Evolutionary conservation across 441 rosid genomes (phyloP).

Genomic region (Populus hybrid): DNA sequence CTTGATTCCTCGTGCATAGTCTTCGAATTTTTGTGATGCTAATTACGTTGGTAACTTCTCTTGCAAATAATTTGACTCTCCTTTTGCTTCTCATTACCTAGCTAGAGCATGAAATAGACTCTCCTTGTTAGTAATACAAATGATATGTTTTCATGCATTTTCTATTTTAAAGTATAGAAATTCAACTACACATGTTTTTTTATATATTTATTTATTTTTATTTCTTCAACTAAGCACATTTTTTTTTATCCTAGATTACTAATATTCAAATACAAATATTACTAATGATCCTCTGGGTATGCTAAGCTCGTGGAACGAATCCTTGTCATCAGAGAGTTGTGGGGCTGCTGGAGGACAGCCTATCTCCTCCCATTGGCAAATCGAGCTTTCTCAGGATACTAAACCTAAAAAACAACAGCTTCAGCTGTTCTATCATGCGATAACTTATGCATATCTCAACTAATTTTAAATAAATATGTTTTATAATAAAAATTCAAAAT

Average conservation of each 20-base stretch:
- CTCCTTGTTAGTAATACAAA: slow-evolving; percentile 7
- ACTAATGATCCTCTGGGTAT: slow-evolving; percentile 8
- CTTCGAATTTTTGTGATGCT: too few relatives aligned
- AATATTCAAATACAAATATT: neutral
- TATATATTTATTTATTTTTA: neutral
- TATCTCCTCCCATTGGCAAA: slow-evolving; percentile 15
- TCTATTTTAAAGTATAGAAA: too few relatives aligned
- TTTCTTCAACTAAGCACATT: neutral
- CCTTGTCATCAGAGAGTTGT: slow-evolving; percentile 20
- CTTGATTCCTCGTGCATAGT: too few relatives aligned
- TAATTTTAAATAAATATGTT: too few relatives aligned
- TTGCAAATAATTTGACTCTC: too few relatives aligned
- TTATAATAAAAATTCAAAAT: too few relatives aligned
- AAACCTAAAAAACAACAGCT: slow-evolving; percentile 12
- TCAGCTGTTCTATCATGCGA: neutral
- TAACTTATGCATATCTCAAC: too few relatives aligned
- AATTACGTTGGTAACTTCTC: too few relatives aligned
- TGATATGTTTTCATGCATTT: too few relatives aligned
- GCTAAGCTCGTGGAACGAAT: slow-evolving; percentile 27
- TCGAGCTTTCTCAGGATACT: slow-evolving; percentile 13
- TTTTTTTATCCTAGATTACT: too few relatives aligned
- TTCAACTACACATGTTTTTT: neutral
- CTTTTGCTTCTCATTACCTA: too few relatives aligned
- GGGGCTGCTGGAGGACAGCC: slow-evolving; percentile 9
- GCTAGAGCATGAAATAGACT: slow-evolving; percentile 14